These are phyloP conservation scores for Endocarpon pusillum DNA, from an alignment of 495 filamentous ascomycete species.

Conservation along the genomic window DNA sequence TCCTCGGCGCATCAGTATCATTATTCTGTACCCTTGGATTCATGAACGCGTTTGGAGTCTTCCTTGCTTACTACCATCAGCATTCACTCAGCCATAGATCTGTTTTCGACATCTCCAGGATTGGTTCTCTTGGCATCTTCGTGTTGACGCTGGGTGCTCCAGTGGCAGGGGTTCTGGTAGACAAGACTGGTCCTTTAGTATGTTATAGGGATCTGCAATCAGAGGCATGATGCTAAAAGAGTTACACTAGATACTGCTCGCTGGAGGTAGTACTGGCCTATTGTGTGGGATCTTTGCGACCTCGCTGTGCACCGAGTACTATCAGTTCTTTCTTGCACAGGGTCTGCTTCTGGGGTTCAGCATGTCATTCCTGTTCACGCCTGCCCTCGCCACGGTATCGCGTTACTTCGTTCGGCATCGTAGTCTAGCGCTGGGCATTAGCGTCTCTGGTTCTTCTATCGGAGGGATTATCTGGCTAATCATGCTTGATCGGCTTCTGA, in stretches of 20 bases:
- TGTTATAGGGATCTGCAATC: too few species aligned
- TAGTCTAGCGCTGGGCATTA: slow-evolving; percentile 35
- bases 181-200: slow-evolving; percentile 22
- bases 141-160: slow-evolving; percentile 21
- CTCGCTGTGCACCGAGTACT: slow-evolving; percentile 38
- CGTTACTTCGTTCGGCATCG: slow-evolving; percentile 38
- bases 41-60: slow-evolving; percentile 45
- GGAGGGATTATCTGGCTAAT: slow-evolving; percentile 35
- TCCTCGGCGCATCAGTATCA: slow-evolving; percentile 4
- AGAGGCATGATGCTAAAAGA: too few species aligned
- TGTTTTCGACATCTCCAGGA: slow-evolving; percentile 39
- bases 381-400: slow-evolving; percentile 31
- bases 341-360: slow-evolving; percentile 35
- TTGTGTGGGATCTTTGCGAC: slow-evolving; percentile 38
- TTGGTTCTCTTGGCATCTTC: slow-evolving; percentile 34
- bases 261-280: slow-evolving; percentile 14
- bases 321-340: slow-evolving; percentile 46
- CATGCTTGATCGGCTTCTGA: slow-evolving; percentile 22
- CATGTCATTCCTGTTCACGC: slow-evolving; percentile 32
- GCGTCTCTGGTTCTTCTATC: slow-evolving; percentile 35
- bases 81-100: slow-evolving; percentile 28
- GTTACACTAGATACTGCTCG: slow-evolving; percentile 20
- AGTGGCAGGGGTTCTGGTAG: slow-evolving; percentile 19
- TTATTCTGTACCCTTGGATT: slow-evolving; percentile 41
- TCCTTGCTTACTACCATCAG: slow-evolving; percentile 41